These are phyloP conservation scores for Amylocystis lapponica DNA, from an alignment of 768 basidiomycete genomes.

Conservation along the genomic window DNA sequence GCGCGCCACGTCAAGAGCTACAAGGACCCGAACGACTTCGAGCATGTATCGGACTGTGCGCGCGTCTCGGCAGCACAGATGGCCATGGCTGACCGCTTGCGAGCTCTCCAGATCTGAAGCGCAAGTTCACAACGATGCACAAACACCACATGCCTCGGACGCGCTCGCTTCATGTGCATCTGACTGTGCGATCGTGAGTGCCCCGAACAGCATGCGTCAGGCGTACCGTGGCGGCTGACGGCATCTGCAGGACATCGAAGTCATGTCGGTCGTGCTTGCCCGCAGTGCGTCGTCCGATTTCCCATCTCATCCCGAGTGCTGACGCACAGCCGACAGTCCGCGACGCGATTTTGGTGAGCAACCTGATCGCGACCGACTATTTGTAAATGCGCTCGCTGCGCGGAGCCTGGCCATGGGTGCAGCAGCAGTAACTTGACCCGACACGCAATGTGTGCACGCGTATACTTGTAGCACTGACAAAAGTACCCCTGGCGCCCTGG, in stretches of 20 bases:
- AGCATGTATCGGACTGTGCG: slow-evolving; percentile 50
- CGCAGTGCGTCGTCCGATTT: slow-evolving; percentile 38
- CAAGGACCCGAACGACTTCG: slow-evolving; percentile 44
- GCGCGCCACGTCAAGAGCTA: slow-evolving; percentile 52
- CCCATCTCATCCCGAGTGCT: not conserved
- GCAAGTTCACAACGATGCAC: slow-evolving; percentile 46
- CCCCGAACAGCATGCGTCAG: not conserved
- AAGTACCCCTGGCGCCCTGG: too few species aligned
- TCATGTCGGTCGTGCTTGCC: slow-evolving; percentile 41
- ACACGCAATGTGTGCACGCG: too few species aligned
- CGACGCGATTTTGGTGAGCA: slow-evolving; percentile 19
- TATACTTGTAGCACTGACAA: too few species aligned
- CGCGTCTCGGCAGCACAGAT: too few species aligned
- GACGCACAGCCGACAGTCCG: slow-evolving; percentile 15
- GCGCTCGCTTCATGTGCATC: slow-evolving; percentile 46
- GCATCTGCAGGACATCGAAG: slow-evolving; percentile 35
- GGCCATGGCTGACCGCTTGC: too few species aligned
- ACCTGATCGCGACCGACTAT: slow-evolving; percentile 16
- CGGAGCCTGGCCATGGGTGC: slow-evolving; percentile 13
- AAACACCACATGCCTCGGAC: slow-evolving; percentile 41
- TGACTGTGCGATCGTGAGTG: slow-evolving; percentile 54
- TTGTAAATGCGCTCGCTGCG: slow-evolving; percentile 5
- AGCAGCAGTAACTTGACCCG: too few species aligned
- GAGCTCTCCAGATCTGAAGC: slow-evolving; percentile 44
- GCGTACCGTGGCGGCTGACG: not conserved